Conservation (phyloP, 805 yeast genomes). For the Wickerhamomyces silvicola region DNA sequence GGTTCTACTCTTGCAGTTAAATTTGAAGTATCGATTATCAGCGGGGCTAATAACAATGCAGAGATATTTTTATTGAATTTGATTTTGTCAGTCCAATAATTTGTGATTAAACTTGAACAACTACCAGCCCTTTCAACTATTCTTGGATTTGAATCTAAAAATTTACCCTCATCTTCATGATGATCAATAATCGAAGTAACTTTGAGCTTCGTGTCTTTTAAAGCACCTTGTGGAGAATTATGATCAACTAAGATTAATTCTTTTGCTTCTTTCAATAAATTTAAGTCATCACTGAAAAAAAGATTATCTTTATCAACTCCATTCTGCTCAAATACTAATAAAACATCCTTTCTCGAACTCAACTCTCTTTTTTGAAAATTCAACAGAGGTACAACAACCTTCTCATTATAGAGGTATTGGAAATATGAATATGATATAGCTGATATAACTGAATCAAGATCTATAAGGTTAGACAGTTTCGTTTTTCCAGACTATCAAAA, state of each 20-base stretch:
- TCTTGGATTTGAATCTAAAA: slow-evolving; percentile 51
- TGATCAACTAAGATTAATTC: slow-evolving; percentile 75
- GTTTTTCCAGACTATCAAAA: neutral
- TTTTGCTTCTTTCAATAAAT: slow-evolving; percentile 16
- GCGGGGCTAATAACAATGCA: slow-evolving; percentile 55
- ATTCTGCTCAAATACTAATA: slow-evolving; percentile 40
- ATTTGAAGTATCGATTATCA: slow-evolving; percentile 70
- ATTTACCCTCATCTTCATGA: slow-evolving; percentile 64
- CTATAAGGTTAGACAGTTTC: slow-evolving; percentile 19
- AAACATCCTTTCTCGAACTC: slow-evolving; percentile 63
- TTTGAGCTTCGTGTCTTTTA: slow-evolving; percentile 5
- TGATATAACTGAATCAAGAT: slow-evolving; percentile 80
- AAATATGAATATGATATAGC: slow-evolving; percentile 70
- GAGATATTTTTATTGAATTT: slow-evolving; percentile 9
- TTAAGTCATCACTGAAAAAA: slow-evolving; percentile 60
- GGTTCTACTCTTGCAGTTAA: slow-evolving; percentile 56
- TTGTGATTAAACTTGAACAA: slow-evolving; percentile 69
- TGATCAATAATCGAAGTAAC: slow-evolving; percentile 76
- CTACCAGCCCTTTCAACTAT: slow-evolving; percentile 63
- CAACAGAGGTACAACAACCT: slow-evolving; percentile 57
- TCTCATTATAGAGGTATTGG: slow-evolving; percentile 28
- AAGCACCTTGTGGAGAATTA: slow-evolving; percentile 55
- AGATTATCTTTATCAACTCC: slow-evolving; percentile 44
- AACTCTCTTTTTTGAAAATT: slow-evolving; percentile 68
- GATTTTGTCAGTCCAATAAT: slow-evolving; percentile 41